Evolutionary conservation across 2,329 filamentous ascomycete species (phyloP).

Genomic region (Myotisia sp.): DNA sequence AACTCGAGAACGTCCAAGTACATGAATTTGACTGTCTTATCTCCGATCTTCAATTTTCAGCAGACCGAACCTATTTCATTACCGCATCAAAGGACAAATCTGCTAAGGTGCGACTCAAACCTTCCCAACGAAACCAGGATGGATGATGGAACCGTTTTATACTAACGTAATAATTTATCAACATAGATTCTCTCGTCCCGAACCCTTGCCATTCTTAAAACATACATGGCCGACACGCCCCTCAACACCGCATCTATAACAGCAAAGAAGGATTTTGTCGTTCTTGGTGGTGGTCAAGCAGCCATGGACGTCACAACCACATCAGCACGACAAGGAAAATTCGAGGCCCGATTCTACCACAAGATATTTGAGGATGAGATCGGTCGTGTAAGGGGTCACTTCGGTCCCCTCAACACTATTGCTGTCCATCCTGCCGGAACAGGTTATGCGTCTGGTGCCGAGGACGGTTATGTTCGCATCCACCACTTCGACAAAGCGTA

Average conservation of each 20-base stretch:
- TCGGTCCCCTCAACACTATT: slow-evolving; percentile 92
- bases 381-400: slow-evolving; percentile 90
- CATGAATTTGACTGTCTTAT: slow-evolving; percentile 76
- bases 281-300: slow-evolving; percentile 93
- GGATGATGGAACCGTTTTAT: not conserved
- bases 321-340: slow-evolving; percentile 87
- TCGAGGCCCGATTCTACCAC: slow-evolving; percentile 99
- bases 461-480: slow-evolving; percentile 95
- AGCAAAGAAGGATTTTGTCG: slow-evolving; percentile 91
- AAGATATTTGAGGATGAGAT: slow-evolving; percentile 99
- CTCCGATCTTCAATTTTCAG: slow-evolving; percentile 87
- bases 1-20: slow-evolving; percentile 62
- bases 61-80: slow-evolving; percentile 94
- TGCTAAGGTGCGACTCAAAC: slow-evolving; percentile 51
- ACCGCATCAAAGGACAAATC: slow-evolving; percentile 97
- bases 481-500: slow-evolving; percentile 98
- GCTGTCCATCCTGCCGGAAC: slow-evolving; percentile 83
- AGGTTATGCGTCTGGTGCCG: slow-evolving; percentile 86
- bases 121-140: not conserved
- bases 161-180: slow-evolving; percentile 6
- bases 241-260: slow-evolving; percentile 93
- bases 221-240: slow-evolving; percentile 79
- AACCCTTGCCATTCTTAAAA: slow-evolving; percentile 85
- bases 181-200: slow-evolving; percentile 61
- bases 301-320: slow-evolving; percentile 98